These are phyloP conservation scores for Ceratocystis albifundus DNA, from an alignment of 2,329 filamentous ascomycete genomes.

Conservation along the genomic window DNA sequence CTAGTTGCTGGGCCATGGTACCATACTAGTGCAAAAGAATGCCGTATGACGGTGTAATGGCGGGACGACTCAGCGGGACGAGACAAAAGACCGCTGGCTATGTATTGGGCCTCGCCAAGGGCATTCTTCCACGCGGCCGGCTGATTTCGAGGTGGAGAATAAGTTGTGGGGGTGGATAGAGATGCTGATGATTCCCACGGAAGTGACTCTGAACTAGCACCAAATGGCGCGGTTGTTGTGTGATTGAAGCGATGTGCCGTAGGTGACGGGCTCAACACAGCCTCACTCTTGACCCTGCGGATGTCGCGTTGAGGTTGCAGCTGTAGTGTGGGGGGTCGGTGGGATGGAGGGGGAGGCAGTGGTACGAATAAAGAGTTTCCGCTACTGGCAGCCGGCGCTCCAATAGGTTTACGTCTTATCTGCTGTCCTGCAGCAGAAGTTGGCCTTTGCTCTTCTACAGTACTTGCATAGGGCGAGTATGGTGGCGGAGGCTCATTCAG, in stretches of 20 bases:
- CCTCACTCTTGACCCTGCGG: conserved; percentile 21
- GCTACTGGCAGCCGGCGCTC: neutral
- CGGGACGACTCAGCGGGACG: conserved; percentile 54
- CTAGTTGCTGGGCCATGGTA: conserved; percentile 55
- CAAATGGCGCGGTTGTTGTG: neutral
- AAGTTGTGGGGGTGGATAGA: neutral
- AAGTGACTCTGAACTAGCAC: neutral
- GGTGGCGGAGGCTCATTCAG: conserved; percentile 4
- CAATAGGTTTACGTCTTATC: conserved; percentile 16
- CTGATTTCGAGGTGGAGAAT: neutral
- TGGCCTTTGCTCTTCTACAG: neutral
- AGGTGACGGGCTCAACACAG: neutral
- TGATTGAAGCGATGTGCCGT: neutral
- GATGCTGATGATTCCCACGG: neutral
- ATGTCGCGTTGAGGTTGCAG: neutral
- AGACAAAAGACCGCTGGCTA: conserved; percentile 52
- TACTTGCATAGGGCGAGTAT: neutral
- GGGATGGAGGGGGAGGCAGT: neutral
- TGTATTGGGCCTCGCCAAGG: conserved; percentile 49
- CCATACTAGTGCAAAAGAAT: conserved; percentile 52
- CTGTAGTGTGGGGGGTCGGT: neutral
- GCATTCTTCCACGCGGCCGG: conserved; percentile 36
- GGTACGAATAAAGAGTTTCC: neutral
- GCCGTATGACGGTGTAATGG: conserved; percentile 55
- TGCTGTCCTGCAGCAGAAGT: neutral